Conservation (phyloP, 2,329 filamentous ascomycete species). For the Aspergillus sojae region DNA sequence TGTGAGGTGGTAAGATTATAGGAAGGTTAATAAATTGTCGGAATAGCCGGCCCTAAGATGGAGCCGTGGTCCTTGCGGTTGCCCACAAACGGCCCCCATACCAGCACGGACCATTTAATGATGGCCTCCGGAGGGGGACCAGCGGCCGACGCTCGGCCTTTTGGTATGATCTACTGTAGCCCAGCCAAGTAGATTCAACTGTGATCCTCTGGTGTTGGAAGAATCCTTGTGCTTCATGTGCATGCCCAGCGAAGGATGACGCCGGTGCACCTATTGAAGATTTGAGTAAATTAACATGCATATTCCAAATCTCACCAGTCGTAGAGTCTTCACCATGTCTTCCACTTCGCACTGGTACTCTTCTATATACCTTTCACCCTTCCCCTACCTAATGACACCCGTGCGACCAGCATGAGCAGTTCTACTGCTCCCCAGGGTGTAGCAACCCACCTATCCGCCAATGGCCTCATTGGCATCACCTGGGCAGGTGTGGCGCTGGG, state of each 20-base stretch:
- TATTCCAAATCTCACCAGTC: not conserved
- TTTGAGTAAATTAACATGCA: not conserved
- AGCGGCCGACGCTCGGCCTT: not conserved
- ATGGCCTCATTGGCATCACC: conserved; percentile 21
- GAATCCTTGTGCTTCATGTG: not conserved
- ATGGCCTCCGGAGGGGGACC: not conserved
- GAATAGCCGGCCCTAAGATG: not conserved
- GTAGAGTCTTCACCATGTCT: not conserved
- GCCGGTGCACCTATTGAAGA: not conserved
- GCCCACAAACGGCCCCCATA: not conserved
- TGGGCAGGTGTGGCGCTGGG: conserved; percentile 23
- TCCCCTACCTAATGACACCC: not conserved
- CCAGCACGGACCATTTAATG: not conserved
- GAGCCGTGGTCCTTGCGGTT: not conserved
- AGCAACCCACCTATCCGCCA: conserved; percentile 15
- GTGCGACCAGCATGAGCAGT: conserved; percentile 4
- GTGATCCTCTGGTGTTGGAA: not conserved
- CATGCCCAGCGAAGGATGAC: not conserved
- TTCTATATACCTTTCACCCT: not conserved
- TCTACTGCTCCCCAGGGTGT: conserved; percentile 10
- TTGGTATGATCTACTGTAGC: not conserved
- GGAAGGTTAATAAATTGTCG: not conserved
- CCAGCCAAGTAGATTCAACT: not conserved
- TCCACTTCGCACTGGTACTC: not conserved
- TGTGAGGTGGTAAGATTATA: not conserved